Evolutionary conservation across 1,139 yeast species (phyloP).

Genomic region (Protomyces gravidus): DNA sequence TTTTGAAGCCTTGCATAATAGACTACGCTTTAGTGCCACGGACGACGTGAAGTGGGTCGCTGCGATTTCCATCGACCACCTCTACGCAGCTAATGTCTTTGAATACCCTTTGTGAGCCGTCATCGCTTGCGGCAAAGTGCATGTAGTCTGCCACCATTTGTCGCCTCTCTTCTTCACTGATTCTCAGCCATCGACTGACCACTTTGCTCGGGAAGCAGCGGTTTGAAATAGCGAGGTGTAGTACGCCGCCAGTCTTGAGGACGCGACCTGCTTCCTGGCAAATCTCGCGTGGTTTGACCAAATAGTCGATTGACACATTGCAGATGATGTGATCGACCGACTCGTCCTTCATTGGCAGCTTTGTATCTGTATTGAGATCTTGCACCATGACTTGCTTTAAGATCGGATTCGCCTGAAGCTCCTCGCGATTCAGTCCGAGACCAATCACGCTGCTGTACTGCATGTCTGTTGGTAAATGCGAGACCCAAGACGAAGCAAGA

Average conservation of each 20-base stretch:
- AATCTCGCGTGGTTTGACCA: conserved; percentile 14
- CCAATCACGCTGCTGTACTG: conserved; percentile 3
- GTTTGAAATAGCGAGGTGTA: conserved; percentile 27
- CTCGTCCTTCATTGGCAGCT: conserved; percentile 1
- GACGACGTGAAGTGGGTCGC: conserved; percentile 20
- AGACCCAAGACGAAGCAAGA: conserved; percentile 25
- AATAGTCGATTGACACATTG: conserved; percentile 26
- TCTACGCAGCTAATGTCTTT: conserved; percentile 19
- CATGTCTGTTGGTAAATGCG: conserved; percentile 15
- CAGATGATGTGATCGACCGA: conserved; percentile 18
- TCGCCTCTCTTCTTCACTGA: conserved; percentile 19
- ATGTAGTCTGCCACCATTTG: conserved; percentile 25
- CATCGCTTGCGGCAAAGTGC: conserved; percentile 20
- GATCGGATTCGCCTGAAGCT: conserved; percentile 13
- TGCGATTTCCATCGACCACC: conserved; percentile 7
- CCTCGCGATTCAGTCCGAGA: conserved; percentile 18
- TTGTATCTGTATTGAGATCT: conserved; percentile 14
- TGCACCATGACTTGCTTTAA: conserved; percentile 9
- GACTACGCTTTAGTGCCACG: conserved; percentile 7
- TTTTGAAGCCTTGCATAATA: too few relatives aligned
- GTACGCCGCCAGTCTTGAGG: conserved; percentile 17
- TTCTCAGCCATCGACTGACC: conserved; percentile 13
- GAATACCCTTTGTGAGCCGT: conserved; percentile 2
- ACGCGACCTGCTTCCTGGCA: conserved; percentile 19
- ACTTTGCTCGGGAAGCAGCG: conserved; percentile 28